These are phyloP conservation scores for Boletus reticulatus DNA, from an alignment of 768 basidiomycete genomes.

Conservation along the genomic window DNA sequence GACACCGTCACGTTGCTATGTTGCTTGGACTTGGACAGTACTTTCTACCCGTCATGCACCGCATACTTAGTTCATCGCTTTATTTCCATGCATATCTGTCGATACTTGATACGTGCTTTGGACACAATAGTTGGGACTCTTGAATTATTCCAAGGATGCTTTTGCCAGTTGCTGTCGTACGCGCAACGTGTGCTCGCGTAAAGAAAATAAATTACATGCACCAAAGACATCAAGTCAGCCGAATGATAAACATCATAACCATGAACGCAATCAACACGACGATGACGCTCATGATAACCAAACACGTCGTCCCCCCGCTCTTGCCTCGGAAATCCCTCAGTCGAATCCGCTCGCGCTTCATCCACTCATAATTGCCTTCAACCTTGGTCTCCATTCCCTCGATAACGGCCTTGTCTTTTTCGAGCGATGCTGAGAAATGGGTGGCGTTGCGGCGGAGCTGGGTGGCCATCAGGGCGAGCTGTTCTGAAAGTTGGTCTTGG, in stretches of 20 bases:
- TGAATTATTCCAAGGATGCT: slow-evolving; percentile 3
- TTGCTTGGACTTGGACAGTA: slow-evolving; percentile 9
- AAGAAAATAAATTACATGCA: slow-evolving; percentile 3
- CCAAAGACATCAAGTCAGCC: slow-evolving; percentile 44
- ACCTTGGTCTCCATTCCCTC: slow-evolving; percentile 68
- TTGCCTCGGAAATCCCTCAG: slow-evolving; percentile 62
- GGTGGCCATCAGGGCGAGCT: slow-evolving; percentile 81
- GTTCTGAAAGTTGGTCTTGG: slow-evolving; percentile 72
- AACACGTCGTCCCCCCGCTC: slow-evolving; percentile 70
- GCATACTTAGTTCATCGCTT: background rate
- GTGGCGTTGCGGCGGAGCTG: slow-evolving; percentile 83
- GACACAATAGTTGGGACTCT: slow-evolving; percentile 13
- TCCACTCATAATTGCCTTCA: slow-evolving; percentile 66
- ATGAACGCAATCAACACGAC: slow-evolving; percentile 69
- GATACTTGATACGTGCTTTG: slow-evolving; percentile 1
- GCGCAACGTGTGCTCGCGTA: background rate
- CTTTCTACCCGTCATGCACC: background rate
- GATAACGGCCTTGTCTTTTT: slow-evolving; percentile 71
- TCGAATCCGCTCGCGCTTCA: slow-evolving; percentile 62
- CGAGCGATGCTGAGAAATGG: slow-evolving; percentile 72
- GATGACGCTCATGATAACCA: slow-evolving; percentile 61
- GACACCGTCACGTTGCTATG: background rate
- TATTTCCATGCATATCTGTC: slow-evolving; percentile 6
- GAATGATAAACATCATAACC: slow-evolving; percentile 70
- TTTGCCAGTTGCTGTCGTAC: slow-evolving; percentile 1